Conservation (phyloP, 176 grass and related monocot genomes). For the Dendrocalamus sinicus region DNA sequence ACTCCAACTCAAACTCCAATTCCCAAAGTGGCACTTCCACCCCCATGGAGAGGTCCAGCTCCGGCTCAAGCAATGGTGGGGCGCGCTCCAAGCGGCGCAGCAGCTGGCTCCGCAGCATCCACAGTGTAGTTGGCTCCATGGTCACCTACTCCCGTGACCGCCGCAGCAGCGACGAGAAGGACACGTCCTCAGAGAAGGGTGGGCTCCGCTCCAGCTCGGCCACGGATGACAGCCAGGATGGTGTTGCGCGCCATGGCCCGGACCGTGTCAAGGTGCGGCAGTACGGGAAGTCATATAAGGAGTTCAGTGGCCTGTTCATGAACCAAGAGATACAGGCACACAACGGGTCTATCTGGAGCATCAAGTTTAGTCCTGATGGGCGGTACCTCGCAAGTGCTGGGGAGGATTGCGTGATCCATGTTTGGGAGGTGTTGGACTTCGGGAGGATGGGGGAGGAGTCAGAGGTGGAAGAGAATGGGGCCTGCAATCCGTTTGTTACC, state of each 20-base stretch:
- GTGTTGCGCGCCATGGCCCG: slow-evolving; percentile 52
- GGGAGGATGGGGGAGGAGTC: slow-evolving; percentile 51
- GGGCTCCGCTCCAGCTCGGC: slow-evolving; percentile 72
- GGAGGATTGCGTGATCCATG: slow-evolving; percentile 86
- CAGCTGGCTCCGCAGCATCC: slow-evolving; percentile 81
- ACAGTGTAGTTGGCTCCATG: slow-evolving; percentile 55
- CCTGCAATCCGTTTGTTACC: slow-evolving; percentile 52
- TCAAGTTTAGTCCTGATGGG: slow-evolving; percentile 91
- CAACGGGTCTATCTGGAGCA: slow-evolving; percentile 86
- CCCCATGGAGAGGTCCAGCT: slow-evolving; percentile 50
- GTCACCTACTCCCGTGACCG: slow-evolving; percentile 57
- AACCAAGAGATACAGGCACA: slow-evolving; percentile 89
- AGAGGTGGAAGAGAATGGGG: slow-evolving; percentile 51
- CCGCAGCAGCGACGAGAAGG: slow-evolving; percentile 74
- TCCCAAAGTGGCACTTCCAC: slow-evolving; percentile 53
- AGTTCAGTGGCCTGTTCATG: slow-evolving; percentile 80
- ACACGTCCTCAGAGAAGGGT: slow-evolving; percentile 81
- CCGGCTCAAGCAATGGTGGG: slow-evolving; percentile 55
- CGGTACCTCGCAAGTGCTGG: slow-evolving; percentile 84
- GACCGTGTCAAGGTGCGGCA: slow-evolving; percentile 73
- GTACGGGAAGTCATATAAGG: slow-evolving; percentile 78
- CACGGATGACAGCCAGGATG: slow-evolving; percentile 90
- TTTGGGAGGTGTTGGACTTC: slow-evolving; percentile 86
- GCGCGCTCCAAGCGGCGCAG: slow-evolving; percentile 57
- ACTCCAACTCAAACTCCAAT: slow-evolving; percentile 46